Conservation (phyloP, 2,329 filamentous ascomycete genomes). For the Ascochyta viciae-villosae region DNA sequence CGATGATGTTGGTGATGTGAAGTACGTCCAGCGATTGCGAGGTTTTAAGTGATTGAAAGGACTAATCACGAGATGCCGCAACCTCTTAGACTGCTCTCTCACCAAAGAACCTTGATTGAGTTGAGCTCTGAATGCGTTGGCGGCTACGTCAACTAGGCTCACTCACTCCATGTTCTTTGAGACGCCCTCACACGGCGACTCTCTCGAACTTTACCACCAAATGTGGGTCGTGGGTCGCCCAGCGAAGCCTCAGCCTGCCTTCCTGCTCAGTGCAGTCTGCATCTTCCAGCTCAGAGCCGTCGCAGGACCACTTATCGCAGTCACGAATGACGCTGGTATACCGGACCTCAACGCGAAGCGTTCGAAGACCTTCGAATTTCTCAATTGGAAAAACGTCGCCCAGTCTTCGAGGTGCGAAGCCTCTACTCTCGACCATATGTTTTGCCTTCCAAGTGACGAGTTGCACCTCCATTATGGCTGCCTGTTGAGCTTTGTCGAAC, state of each 20-base stretch:
- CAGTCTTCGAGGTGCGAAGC: constrained; percentile 8
- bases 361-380: constrained; percentile 1
- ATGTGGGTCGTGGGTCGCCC: background rate
- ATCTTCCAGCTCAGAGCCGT: constrained; percentile 8
- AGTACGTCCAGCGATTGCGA: no score
- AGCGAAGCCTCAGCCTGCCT: constrained; percentile 6
- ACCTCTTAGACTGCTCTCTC: no score
- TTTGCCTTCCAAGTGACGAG: constrained; percentile 12
- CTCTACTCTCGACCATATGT: constrained; percentile 12
- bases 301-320: constrained; percentile 9
- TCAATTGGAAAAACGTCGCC: constrained; percentile 9
- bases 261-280: constrained; percentile 5
- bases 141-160: no score
- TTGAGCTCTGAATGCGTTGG: no score
- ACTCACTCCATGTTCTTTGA: no score
- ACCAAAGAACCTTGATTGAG: no score
- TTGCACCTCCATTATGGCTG: constrained; percentile 1
- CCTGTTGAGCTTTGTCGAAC: background rate
- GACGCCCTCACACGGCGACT: background rate
- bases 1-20: no score
- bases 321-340: background rate
- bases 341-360: constrained; percentile 1
- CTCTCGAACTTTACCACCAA: constrained; percentile 3
- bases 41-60: no score
- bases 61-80: no score